Percentiles rank a stretch among this genome's conserved stretches.
phyloP scores from a whole-genome alignment of 2,329 filamentous ascomycete genomes.

The Penicillium sp. region DNA sequence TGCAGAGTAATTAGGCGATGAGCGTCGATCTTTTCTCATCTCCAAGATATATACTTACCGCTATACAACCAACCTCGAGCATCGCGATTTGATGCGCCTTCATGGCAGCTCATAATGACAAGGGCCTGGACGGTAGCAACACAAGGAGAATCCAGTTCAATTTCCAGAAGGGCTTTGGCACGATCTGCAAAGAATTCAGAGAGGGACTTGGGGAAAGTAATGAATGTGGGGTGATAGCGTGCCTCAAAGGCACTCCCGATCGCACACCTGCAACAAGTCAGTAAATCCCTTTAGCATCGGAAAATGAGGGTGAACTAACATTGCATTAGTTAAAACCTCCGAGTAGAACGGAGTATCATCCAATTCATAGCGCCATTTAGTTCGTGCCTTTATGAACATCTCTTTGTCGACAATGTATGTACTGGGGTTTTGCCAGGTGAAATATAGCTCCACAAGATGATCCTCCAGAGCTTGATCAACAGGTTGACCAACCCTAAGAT shows the following conservation, averaged over 20 bases:
- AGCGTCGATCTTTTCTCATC: not conserved
- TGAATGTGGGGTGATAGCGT: constrained; percentile 45
- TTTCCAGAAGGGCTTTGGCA: constrained; percentile 48
- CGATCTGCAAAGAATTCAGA: constrained; percentile 44
- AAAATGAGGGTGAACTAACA: constrained; percentile 25
- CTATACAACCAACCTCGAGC: constrained; percentile 51
- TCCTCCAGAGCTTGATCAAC: constrained; percentile 45
- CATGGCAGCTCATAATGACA: constrained; percentile 47
- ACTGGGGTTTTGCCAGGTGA: constrained; percentile 51
- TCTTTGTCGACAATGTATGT: constrained; percentile 49
- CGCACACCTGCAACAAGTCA: constrained; percentile 35
- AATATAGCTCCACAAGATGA: constrained; percentile 49
- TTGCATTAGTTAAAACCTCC: constrained; percentile 44
- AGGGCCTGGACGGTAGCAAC: constrained; percentile 52
- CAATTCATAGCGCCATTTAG: constrained; percentile 38
- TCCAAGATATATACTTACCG: constrained; percentile 31
- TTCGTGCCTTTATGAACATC: constrained; percentile 39
- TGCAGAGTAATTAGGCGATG: constrained; percentile 6
- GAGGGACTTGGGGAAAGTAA: constrained; percentile 39
- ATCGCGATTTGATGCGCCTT: constrained; percentile 47
- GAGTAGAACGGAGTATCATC: constrained; percentile 45
- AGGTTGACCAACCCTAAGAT: constrained; percentile 43
- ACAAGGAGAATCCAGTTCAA: constrained; percentile 50
- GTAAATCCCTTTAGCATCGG: not conserved
- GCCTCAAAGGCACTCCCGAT: constrained; percentile 47